These are phyloP conservation scores for Eucalyptus tenuipes DNA, from an alignment of 345 rosid genomes.

Conservation along the genomic window DNA sequence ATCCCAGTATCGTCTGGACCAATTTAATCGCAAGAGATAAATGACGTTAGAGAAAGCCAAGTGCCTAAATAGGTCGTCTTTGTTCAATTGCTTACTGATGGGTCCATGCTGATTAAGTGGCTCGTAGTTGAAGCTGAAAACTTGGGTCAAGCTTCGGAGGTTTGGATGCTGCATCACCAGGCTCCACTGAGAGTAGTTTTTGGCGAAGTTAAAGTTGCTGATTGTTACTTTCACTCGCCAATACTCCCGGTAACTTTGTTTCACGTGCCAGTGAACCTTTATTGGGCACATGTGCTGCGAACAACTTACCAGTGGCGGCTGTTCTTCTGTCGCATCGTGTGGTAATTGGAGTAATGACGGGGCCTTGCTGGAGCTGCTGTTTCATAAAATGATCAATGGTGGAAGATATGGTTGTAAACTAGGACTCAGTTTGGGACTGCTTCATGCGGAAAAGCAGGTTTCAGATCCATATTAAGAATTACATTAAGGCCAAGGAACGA, in stretches of 20 bases:
- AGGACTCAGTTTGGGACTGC: neutral
- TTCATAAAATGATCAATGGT: neutral
- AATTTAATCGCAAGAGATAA: neutral
- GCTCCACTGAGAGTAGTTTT: constrained; percentile 72
- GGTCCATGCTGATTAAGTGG: constrained; percentile 34
- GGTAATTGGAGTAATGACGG: constrained; percentile 25
- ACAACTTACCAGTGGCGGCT: constrained; percentile 37
- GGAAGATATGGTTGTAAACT: neutral
- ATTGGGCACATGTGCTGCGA: constrained; percentile 71
- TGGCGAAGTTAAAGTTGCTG: constrained; percentile 41
- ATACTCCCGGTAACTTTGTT: constrained; percentile 56
- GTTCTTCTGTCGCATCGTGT: constrained; percentile 22
- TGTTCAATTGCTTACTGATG: constrained; percentile 32
- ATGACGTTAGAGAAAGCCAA: neutral
- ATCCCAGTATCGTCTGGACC: constrained; percentile 69
- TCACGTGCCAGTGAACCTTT: constrained; percentile 83
- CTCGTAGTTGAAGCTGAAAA: constrained; percentile 67
- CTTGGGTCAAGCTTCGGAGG: constrained; percentile 32
- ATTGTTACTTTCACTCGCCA: constrained; percentile 78
- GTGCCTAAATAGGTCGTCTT: neutral
- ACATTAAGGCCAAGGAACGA: neutral
- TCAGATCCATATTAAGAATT: neutral
- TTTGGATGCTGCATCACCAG: constrained; percentile 78
- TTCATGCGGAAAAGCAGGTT: neutral
- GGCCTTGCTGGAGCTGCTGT: constrained; percentile 25